Evolutionary conservation across 768 basidiomycete genomes (phyloP).

Genomic region (Amylocystis lapponica): DNA sequence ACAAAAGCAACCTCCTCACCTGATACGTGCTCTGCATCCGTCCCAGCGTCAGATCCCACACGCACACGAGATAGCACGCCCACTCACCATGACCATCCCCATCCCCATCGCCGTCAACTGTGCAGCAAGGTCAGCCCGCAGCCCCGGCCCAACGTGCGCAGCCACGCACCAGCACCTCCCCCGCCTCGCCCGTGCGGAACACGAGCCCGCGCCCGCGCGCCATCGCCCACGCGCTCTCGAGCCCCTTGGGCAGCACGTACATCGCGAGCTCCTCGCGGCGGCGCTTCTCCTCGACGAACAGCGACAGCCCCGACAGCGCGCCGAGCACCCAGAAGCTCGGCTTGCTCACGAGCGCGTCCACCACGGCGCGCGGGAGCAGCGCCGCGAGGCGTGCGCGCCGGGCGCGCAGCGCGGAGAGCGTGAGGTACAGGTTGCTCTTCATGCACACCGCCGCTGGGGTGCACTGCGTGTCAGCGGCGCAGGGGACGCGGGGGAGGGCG

Average conservation of each 20-base stretch:
- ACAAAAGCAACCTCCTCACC: no score
- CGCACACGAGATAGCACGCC: neutral
- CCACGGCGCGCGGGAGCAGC: constrained; percentile 30
- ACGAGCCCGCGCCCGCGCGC: constrained; percentile 73
- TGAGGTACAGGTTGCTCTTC: constrained; percentile 53
- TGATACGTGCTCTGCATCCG: constrained; percentile 83
- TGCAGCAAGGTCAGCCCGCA: neutral
- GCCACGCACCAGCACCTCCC: constrained; percentile 53
- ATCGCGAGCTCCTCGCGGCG: constrained; percentile 89
- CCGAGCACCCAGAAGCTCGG: constrained; percentile 73
- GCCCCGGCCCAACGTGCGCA: constrained; percentile 1
- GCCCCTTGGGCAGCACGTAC: constrained; percentile 83
- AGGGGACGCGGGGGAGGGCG: no score
- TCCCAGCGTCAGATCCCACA: neutral
- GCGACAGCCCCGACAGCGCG: constrained; percentile 63
- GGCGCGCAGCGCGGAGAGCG: constrained; percentile 30
- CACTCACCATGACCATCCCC: constrained; percentile 84
- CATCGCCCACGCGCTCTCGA: constrained; percentile 89
- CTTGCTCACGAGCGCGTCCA: constrained; percentile 59
- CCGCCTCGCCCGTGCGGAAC: constrained; percentile 62
- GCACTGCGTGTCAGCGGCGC: neutral
- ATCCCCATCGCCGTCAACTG: constrained; percentile 71
- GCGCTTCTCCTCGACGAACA: constrained; percentile 84
- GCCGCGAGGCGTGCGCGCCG: constrained; percentile 21
- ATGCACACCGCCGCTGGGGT: constrained; percentile 55